Evolutionary conservation across 2,329 filamentous ascomycete genomes (phyloP).

Genomic region (Neospermospora avenae): DNA sequence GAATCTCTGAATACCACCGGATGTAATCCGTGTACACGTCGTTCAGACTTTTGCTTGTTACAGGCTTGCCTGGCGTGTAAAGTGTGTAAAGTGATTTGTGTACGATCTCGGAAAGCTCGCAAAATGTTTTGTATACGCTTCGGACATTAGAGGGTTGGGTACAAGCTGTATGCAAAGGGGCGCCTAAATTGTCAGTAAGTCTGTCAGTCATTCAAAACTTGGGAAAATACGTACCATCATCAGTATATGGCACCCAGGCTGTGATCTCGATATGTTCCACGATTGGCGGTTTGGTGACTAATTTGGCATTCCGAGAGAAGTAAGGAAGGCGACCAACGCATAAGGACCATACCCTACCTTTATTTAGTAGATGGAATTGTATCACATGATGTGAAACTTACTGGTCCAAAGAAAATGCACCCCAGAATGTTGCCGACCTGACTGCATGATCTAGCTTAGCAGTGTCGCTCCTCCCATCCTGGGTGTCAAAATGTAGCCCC

Average conservation of each 20-base stretch:
- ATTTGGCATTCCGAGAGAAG: conserved; percentile 53
- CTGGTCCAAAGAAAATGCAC: conserved; percentile 48
- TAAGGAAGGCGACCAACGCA: conserved; percentile 60
- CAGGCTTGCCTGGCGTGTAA: conserved; percentile 64
- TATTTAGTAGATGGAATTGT: conserved; percentile 39
- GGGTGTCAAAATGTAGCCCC: conserved; percentile 27
- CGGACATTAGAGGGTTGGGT: conserved; percentile 65
- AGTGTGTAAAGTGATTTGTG: conserved; percentile 59
- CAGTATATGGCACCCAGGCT: conserved; percentile 41
- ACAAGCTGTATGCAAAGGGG: conserved; percentile 55
- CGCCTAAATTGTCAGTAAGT: conserved; percentile 20
- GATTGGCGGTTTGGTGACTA: conserved; percentile 58
- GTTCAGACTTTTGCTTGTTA: conserved; percentile 62
- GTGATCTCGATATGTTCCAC: conserved; percentile 59
- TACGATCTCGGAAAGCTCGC: conserved; percentile 69
- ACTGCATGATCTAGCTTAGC: conserved; percentile 48
- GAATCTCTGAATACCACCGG: conserved; percentile 68
- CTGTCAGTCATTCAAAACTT: neutral
- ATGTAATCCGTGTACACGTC: conserved; percentile 66
- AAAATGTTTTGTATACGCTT: conserved; percentile 66
- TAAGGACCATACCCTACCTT: conserved; percentile 61
- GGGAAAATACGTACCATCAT: conserved; percentile 27
- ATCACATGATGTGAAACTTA: conserved; percentile 58
- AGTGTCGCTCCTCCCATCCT: conserved; percentile 34
- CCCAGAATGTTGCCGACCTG: conserved; percentile 51